Conservation (phyloP, 2,329 filamentous ascomycete species). For the Aspergillus flavus region DNA sequence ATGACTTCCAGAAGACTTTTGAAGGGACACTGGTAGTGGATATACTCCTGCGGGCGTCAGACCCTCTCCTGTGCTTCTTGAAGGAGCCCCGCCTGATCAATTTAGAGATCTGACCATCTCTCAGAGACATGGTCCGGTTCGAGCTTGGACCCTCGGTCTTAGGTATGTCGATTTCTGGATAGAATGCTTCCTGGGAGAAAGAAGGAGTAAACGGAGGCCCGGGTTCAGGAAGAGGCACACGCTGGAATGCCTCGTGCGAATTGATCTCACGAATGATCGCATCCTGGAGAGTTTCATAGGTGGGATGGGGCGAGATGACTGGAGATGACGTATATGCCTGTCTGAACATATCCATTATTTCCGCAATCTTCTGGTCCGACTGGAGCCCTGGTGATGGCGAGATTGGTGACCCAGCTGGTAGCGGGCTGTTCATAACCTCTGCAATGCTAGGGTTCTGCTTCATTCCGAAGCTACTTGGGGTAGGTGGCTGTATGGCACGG, state of each 20-base stretch:
- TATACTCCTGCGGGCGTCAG: constrained; percentile 33
- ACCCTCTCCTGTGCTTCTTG: constrained; percentile 29
- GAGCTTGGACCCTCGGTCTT: constrained; percentile 18
- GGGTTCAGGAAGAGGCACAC: constrained; percentile 33
- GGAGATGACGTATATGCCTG: constrained; percentile 39
- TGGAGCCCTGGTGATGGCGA: constrained; percentile 25
- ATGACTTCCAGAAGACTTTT: constrained; percentile 23
- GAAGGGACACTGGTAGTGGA: constrained; percentile 32
- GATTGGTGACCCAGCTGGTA: constrained; percentile 33
- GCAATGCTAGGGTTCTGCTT: constrained; percentile 41
- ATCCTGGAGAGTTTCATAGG: constrained; percentile 46
- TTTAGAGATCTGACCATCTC: constrained; percentile 35
- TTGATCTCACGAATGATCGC: constrained; percentile 49
- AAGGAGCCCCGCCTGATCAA: constrained; percentile 36
- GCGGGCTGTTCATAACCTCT: constrained; percentile 45
- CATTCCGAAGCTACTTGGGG: constrained; percentile 28
- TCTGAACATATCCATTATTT: constrained; percentile 46
- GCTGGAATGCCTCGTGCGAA: constrained; percentile 46
- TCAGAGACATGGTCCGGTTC: constrained; percentile 30
- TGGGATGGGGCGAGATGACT: constrained; percentile 34
- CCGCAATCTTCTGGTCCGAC: constrained; percentile 37
- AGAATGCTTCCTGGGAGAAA: constrained; percentile 26
- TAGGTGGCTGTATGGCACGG: constrained; percentile 40
- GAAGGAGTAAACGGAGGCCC: constrained; percentile 40
- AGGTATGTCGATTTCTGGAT: constrained; percentile 15